phyloP scores from a whole-genome alignment of 768 basidiomycete species.

The Fistulinella prunicolor region DNA sequence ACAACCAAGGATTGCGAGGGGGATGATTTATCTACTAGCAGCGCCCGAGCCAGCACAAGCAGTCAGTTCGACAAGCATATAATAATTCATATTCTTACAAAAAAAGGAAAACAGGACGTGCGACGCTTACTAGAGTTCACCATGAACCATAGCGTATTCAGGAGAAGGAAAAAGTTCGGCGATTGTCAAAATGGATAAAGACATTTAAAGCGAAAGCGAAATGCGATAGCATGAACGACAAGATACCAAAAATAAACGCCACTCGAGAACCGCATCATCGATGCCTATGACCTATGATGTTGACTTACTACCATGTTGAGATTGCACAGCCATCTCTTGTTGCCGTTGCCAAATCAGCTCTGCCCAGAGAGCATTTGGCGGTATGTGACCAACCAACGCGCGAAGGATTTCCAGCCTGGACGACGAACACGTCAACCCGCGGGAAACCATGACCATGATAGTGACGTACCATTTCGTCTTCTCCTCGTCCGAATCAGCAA shows the following conservation, averaged over 20 bases:
- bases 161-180: too few species aligned
- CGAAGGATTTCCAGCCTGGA: constrained; percentile 81
- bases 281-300: constrained; percentile 1
- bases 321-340: constrained; percentile 37
- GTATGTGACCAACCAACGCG: constrained; percentile 84
- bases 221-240: too few species aligned
- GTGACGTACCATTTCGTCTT: constrained; percentile 76
- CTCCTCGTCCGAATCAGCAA: constrained; percentile 86
- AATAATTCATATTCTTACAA: too few species aligned
- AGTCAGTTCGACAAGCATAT: too few species aligned
- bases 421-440: neutral
- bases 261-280: neutral
- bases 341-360: constrained; percentile 87
- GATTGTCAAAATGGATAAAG: too few species aligned
- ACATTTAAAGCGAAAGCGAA: too few species aligned
- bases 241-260: constrained; percentile 3
- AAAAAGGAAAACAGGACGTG: too few species aligned
- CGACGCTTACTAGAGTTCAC: too few species aligned
- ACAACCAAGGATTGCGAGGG: too few species aligned
- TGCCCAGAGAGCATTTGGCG: constrained; percentile 91
- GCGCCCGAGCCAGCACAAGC: too few species aligned
- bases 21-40: too few species aligned
- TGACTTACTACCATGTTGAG: neutral
- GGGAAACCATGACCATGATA: neutral
- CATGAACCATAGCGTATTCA: too few species aligned